These are phyloP conservation scores for Bipolaris victoriae DNA, from an alignment of 2,329 filamentous ascomycete species.

Conservation along the genomic window DNA sequence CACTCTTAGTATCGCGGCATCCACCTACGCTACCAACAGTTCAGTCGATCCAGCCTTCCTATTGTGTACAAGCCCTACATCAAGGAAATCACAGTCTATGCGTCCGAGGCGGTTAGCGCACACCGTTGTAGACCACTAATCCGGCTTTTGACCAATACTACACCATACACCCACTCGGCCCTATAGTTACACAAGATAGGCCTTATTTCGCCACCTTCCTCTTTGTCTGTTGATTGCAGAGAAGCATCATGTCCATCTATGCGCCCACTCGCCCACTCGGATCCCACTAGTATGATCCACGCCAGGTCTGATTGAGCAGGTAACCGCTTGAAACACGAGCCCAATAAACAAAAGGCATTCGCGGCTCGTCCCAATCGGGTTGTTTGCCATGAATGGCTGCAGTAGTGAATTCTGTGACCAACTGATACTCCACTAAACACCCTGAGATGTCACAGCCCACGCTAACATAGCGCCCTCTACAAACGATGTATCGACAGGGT, in stretches of 20 bases:
- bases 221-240: neutral
- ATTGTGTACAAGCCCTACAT: neutral
- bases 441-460: slow-evolving; percentile 8
- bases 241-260: slow-evolving; percentile 2
- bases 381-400: slow-evolving; percentile 28
- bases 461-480: slow-evolving; percentile 15
- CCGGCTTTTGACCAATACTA: slow-evolving; percentile 11
- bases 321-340: slow-evolving; percentile 24
- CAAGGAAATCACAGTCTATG: neutral
- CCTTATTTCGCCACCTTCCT: slow-evolving; percentile 6
- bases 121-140: slow-evolving; percentile 14
- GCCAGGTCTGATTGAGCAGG: slow-evolving; percentile 37
- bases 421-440: slow-evolving; percentile 19
- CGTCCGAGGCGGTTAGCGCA: slow-evolving; percentile 2
- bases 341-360: slow-evolving; percentile 20
- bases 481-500: slow-evolving; percentile 11
- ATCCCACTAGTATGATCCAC: slow-evolving; percentile 2
- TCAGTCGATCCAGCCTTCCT: neutral
- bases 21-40: slow-evolving; percentile 24
- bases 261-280: slow-evolving; percentile 3
- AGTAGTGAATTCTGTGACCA: slow-evolving; percentile 36
- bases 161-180: slow-evolving; percentile 9
- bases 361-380: slow-evolving; percentile 42
- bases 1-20: slow-evolving; percentile 5
- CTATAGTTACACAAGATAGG: slow-evolving; percentile 18